Base-by-base conservation (phyloP, 2,329 filamentous ascomycete species). In the Phaeosphaeria sp. region DNA sequence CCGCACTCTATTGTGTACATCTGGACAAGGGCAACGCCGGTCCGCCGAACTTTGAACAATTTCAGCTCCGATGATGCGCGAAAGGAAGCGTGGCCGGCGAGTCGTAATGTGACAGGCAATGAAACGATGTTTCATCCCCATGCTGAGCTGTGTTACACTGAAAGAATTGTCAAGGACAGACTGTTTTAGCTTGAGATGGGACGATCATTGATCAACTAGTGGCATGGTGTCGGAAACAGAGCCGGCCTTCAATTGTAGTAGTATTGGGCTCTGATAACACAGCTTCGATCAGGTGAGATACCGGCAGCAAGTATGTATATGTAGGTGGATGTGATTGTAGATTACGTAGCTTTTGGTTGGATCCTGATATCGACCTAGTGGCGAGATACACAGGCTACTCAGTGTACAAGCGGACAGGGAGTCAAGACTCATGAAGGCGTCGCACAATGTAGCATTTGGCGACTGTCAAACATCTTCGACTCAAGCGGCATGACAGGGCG, bases 151-250 rank as follows among this genome's bases (percentile, higher is more conserved):
- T 21, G 49, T 27, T 27, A 39, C 36, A 27, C 25, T 36, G 11
- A 30, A 51, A 43, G 22, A 23, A 33, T 51, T 23, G 49, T 43
- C 22, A 20, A 51, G 17, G 36, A 17, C 18, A 41, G 27, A 44
- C 21, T 41, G 27, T 21, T 55, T 55, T 46, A 55, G 53, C 46
- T 47, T 55, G 48, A 50, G 53, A 46, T 50, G 18, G 27, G 27
- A 46, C 18, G 41, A 44, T 50, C 33, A 50, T 25, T 25, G 33
- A 50, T 54, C 52, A 53, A 33, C 43, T 27, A 55, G 22, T 25
- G n/a, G 25, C 22, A 18, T 27, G 49, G 6, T 43, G 11, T 11
- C 20, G 39, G 49, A 42, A 51, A 42, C 48, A n/a, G 25, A 27
- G 25, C 25, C 25, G 25, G 25, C 5, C 9, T 9, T 9, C 4